phyloP scores from a whole-genome alignment of 2,329 filamentous ascomycete genomes.

The Malbranchea cinnamomea region DNA sequence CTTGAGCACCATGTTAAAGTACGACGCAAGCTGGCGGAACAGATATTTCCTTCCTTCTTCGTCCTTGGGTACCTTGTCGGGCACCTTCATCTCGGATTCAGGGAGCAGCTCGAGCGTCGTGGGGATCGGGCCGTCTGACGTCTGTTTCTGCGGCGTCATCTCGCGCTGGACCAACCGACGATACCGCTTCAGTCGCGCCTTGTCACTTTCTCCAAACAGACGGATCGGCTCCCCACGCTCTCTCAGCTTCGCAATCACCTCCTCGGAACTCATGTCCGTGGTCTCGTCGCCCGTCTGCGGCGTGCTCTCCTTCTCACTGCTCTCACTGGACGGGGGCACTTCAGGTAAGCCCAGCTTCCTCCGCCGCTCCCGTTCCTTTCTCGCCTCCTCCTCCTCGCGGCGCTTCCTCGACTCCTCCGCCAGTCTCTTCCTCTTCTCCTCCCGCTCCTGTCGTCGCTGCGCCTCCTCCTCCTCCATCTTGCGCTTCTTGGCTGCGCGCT shows the following conservation, averaged over 20 bases:
- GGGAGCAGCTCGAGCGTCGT: slow-evolving; percentile 67
- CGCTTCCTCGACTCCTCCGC: slow-evolving; percentile 63
- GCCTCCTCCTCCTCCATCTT: slow-evolving; percentile 78
- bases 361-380: slow-evolving; percentile 56
- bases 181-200: slow-evolving; percentile 54
- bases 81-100: slow-evolving; percentile 79
- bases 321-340: slow-evolving; percentile 32
- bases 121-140: slow-evolving; percentile 67
- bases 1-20: slow-evolving; percentile 87
- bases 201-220: slow-evolving; percentile 71
- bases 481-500: slow-evolving; percentile 61
- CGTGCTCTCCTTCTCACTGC: slow-evolving; percentile 22
- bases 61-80: slow-evolving; percentile 47
- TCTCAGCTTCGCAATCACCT: slow-evolving; percentile 53
- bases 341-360: slow-evolving; percentile 72
- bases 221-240: slow-evolving; percentile 55
- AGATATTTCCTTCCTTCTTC: slow-evolving; percentile 53
- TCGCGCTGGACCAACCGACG: slow-evolving; percentile 40
- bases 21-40: slow-evolving; percentile 77
- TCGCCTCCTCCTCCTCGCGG: slow-evolving; percentile 57
- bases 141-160: slow-evolving; percentile 21
- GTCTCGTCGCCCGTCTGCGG: slow-evolving; percentile 19
- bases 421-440: slow-evolving; percentile 67
- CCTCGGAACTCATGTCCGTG: slow-evolving; percentile 56
- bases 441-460: slow-evolving; percentile 50